These are phyloP conservation scores for Pythium volutum DNA, from an alignment of 352 stramenopile genomes.

Conservation along the genomic window DNA sequence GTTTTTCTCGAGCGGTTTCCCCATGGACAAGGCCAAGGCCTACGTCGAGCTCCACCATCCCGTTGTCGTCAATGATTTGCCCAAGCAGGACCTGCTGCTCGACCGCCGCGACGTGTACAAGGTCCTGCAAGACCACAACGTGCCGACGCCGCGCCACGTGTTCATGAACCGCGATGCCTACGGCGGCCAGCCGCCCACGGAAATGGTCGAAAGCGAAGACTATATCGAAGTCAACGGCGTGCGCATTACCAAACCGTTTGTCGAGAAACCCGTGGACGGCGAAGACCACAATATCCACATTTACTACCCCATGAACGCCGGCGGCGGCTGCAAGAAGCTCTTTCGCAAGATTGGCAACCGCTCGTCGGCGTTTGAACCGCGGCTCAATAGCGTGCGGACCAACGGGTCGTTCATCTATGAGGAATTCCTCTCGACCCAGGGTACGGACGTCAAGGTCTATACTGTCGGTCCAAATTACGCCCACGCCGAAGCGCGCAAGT, in stretches of 20 bases:
- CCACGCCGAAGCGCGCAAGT: constrained; percentile 99
- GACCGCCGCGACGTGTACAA: constrained; percentile 96
- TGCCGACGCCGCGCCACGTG: constrained; percentile 94
- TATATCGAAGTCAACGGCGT: constrained; percentile 91
- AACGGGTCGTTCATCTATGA: constrained; percentile 96
- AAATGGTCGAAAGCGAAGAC: constrained; percentile 69
- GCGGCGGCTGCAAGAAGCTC: constrained; percentile 98
- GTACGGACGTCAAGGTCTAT: constrained; percentile 99
- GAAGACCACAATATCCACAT: constrained; percentile 99
- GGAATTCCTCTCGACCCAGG: constrained; percentile 98
- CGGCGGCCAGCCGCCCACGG: constrained; percentile 31
- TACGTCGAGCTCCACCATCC: constrained; percentile 95
- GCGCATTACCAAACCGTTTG: constrained; percentile 98
- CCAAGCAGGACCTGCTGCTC: constrained; percentile 93
- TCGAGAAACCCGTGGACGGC: constrained; percentile 99
- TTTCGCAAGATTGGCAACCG: constrained; percentile 97
- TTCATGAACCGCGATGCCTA: constrained; percentile 95
- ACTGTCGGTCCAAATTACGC: constrained; percentile 98
- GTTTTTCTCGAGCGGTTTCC: constrained; percentile 98
- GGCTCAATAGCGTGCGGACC: constrained; percentile 93
- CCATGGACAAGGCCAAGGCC: constrained; percentile 94
- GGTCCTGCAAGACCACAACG: constrained; percentile 89
- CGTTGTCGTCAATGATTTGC: constrained; percentile 97
- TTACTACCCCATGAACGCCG: constrained; percentile 98
- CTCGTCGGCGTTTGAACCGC: constrained; percentile 93